Evolutionary conservation across 2,329 filamentous ascomycete species (phyloP).

Genomic region (Botrytis elliptica): DNA sequence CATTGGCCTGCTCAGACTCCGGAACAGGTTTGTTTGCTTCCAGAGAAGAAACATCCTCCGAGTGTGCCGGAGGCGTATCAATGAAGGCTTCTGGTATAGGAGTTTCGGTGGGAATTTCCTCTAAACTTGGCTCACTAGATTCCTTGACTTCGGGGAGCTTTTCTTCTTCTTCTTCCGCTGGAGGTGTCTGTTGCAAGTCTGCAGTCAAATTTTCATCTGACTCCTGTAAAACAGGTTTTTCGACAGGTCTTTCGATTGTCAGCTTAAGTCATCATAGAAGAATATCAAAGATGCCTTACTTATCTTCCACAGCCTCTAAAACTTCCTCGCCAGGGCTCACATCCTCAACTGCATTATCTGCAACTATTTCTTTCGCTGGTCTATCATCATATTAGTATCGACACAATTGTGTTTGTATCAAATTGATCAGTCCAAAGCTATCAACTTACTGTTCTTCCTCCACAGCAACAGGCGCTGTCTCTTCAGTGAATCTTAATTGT

Average conservation of each 20-base stretch:
- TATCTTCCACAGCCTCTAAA: not conserved
- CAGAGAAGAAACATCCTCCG: not conserved
- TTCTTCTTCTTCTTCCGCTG: not conserved
- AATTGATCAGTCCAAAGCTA: not conserved
- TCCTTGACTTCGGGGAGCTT: not conserved
- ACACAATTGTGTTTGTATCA: accelerated
- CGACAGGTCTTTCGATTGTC: not conserved
- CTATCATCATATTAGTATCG: not conserved
- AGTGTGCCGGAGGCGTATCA: not conserved
- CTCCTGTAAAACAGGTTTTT: not conserved
- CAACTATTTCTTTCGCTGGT: not conserved
- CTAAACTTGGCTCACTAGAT: not conserved
- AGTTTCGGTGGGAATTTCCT: not conserved
- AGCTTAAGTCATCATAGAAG: not conserved
- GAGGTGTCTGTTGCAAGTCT: not conserved
- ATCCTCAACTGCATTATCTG: not conserved
- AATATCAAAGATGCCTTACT: not conserved
- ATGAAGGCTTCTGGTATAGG: not conserved
- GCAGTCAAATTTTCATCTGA: not conserved
- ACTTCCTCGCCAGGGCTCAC: not conserved
- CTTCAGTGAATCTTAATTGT: not conserved
- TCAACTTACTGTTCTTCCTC: not conserved
- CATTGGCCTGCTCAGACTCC: not conserved
- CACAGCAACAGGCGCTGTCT: not conserved
- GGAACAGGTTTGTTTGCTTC: not conserved